phyloP scores from a whole-genome alignment of 106 monocot species.

The Dioscorea zingiberensis region DNA sequence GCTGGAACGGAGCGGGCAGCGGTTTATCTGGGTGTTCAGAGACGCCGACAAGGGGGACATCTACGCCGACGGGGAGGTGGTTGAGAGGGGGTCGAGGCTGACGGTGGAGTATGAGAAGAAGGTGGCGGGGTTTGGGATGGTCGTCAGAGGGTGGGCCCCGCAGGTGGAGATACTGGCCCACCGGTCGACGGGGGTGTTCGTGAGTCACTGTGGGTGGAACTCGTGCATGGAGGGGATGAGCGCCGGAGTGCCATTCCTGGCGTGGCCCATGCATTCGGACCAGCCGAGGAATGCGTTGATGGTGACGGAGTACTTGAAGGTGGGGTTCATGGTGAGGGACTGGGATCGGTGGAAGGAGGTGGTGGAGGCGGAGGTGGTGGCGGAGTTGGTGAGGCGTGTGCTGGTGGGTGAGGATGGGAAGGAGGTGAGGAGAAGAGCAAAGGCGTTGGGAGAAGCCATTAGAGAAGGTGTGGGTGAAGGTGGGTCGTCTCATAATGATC shows the following conservation, averaged over 20 bases:
- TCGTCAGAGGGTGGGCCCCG: constrained; percentile 14
- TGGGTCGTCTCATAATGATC: constrained; percentile 11
- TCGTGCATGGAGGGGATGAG: constrained; percentile 27
- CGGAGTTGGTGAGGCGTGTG: constrained; percentile 12
- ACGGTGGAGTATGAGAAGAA: neutral
- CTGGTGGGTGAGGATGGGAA: constrained; percentile 28
- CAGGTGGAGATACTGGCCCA: constrained; percentile 18
- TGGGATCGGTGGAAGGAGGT: constrained; percentile 25
- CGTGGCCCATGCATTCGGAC: constrained; percentile 52
- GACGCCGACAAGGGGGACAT: constrained; percentile 12
- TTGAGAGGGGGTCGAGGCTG: neutral
- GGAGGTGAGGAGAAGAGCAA: constrained; percentile 22
- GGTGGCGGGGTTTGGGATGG: neutral
- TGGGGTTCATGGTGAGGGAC: constrained; percentile 19
- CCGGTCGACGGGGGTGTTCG: constrained; percentile 22
- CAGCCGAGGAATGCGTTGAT: constrained; percentile 38
- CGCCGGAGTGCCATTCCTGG: constrained; percentile 26
- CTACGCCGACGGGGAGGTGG: neutral
- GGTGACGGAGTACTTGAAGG: constrained; percentile 19
- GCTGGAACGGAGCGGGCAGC: neutral
- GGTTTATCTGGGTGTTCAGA: constrained; percentile 7
- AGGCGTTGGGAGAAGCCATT: constrained; percentile 11
- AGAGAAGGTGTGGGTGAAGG: constrained; percentile 4
- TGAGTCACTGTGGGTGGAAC: constrained; percentile 51
- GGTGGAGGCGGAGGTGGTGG: constrained; percentile 10